Percentiles rank a stretch among this genome's conserved stretches.
Evolutionary conservation across 768 basidiomycete species (phyloP).

Genomic region (Hypsizygus marmoreus): DNA sequence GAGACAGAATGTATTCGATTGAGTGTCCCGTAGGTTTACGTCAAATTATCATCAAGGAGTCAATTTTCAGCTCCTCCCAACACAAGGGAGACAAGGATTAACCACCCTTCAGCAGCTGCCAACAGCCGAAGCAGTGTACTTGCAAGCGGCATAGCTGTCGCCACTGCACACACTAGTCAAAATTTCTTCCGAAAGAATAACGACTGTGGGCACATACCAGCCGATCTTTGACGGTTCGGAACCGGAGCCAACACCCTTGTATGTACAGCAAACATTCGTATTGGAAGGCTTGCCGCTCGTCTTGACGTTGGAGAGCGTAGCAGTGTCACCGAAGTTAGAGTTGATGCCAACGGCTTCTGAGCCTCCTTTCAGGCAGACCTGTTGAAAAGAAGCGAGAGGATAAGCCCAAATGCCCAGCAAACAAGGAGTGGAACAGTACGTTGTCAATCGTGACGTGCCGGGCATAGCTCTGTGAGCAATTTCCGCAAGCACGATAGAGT

Average conservation of each 20-base stretch:
- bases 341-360: constrained; percentile 28
- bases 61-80: too few relatives aligned
- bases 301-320: constrained; percentile 23
- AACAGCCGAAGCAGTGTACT: constrained; percentile 23
- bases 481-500: constrained; percentile 30
- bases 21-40: too few relatives aligned
- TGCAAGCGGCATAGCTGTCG: constrained; percentile 24
- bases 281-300: constrained; percentile 27
- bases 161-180: constrained; percentile 20
- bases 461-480: constrained; percentile 23
- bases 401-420: too few relatives aligned
- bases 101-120: constrained; percentile 26
- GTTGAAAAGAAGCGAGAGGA: too few relatives aligned
- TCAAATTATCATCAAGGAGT: too few relatives aligned
- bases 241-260: constrained; percentile 23
- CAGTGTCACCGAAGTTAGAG: constrained; percentile 29
- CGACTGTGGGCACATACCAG: constrained; percentile 18
- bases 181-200: neutral
- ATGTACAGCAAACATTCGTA: constrained; percentile 28
- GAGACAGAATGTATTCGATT: too few relatives aligned
- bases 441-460: constrained; percentile 28
- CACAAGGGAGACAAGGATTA: too few relatives aligned
- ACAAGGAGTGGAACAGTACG: constrained; percentile 17
- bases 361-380: constrained; percentile 25
- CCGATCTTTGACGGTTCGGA: constrained; percentile 29